Conservation (phyloP, 2,329 filamentous ascomycete species). For the Emericellopsis cladophorae region DNA sequence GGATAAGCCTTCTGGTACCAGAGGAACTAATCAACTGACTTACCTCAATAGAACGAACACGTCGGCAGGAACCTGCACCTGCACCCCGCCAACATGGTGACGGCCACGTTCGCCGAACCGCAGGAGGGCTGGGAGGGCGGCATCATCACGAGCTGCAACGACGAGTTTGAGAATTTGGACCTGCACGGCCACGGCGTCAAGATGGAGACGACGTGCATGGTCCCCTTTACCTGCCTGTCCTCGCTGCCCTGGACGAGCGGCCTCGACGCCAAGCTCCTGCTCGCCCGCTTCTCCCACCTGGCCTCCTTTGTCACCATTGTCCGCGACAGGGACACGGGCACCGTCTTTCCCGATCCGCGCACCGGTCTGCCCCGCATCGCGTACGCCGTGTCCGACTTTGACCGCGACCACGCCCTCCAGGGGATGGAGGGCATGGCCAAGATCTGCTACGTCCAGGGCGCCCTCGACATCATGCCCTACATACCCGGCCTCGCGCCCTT, state of each 20-base stretch:
- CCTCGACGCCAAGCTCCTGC: conserved; percentile 59
- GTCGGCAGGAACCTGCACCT: conserved; percentile 73
- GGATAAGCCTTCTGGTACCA: not conserved
- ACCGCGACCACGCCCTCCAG: conserved; percentile 58
- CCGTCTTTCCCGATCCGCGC: conserved; percentile 57
- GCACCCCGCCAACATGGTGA: conserved; percentile 55
- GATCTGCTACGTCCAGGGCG: conserved; percentile 67
- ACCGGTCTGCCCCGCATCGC: conserved; percentile 53
- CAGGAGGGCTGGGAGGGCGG: conserved; percentile 60
- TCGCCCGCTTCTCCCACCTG: conserved; percentile 56
- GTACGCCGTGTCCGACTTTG: conserved; percentile 60
- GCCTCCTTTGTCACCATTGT: conserved; percentile 61
- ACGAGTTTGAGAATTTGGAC: conserved; percentile 71
- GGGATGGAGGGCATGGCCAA: conserved; percentile 61
- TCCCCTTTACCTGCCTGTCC: conserved; percentile 51
- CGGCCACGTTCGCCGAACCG: conserved; percentile 56
- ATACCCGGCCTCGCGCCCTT: conserved; percentile 46
- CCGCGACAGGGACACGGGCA: conserved; percentile 65
- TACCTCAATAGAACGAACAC: conserved; percentile 48
- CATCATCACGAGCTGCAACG: conserved; percentile 68
- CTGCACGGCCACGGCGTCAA: conserved; percentile 70
- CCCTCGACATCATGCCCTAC: conserved; percentile 61
- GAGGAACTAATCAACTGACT: conserved; percentile 8
- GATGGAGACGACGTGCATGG: conserved; percentile 64
- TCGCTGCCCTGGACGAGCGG: conserved; percentile 55